A percentile compares a stretch with the other conserved stretches of the same genome.
Conservation (phyloP, 306 rosid species). For the Cucumis melo region DNA sequence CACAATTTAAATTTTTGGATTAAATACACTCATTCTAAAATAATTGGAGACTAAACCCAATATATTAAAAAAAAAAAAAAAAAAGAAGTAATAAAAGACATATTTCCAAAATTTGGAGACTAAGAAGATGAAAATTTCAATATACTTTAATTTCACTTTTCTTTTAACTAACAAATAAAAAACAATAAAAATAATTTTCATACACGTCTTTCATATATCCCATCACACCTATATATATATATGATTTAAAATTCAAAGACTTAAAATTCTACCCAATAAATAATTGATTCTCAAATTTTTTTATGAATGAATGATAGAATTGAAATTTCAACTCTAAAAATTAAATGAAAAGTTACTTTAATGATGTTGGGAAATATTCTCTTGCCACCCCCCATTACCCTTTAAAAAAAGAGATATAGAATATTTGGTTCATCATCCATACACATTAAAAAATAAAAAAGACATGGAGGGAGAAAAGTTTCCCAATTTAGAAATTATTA, state of each 20-base stretch:
- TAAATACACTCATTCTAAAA: no score
- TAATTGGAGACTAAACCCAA: no score
- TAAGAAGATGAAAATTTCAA: no score
- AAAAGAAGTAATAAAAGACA: no score
- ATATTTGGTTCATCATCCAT: no score
- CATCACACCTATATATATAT: background rate
- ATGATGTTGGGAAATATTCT: background rate
- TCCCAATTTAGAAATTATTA: background rate
- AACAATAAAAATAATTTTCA: background rate
- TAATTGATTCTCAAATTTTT: background rate
- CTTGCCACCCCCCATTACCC: no score
- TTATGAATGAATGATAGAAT: background rate
- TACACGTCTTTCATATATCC: background rate
- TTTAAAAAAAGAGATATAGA: background rate
- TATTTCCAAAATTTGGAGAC: no score
- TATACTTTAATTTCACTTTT: background rate
- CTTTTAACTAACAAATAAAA: background rate
- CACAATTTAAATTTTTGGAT: no score
- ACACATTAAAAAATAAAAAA: no score
- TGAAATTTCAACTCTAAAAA: background rate
- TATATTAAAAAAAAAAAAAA: no score
- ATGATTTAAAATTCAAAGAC: background rate
- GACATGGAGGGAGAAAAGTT: background rate
- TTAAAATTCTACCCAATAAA: background rate
- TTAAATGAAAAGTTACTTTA: background rate